Base-by-base conservation (phyloP, 2,329 filamentous ascomycete genomes). In the Colletotrichum coccodes region DNA sequence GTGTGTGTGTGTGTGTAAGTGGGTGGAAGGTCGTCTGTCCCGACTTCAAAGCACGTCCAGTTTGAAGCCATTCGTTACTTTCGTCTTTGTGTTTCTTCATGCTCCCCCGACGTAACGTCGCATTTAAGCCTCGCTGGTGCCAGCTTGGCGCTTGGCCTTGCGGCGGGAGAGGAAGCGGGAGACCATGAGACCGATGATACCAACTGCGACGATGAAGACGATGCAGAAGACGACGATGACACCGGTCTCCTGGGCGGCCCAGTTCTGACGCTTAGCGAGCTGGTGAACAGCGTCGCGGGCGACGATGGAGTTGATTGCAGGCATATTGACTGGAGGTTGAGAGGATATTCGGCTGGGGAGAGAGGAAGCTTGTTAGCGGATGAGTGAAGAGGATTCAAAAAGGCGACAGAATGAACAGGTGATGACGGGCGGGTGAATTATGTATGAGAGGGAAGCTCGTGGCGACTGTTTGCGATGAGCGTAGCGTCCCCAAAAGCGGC, bases 141-240 rank as follows among this genome's bases (percentile, higher is more conserved):
- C 80, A n/a, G 76, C 74, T 23, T 75, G 60, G 26, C 36, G 50
- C 40, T 66, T 60, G 46, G 67, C 78, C 75, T 75, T 79, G 75
- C 78, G 78, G 64, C 73, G 75, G 57, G 73, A 58, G 59, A 78
- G 61, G 68, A 59, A 71, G 76, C 78, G 81, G 75, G 74, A 71
- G 68, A 81, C 40, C 65, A 72, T 76, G 49, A 82, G 71, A 42
- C 60, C 65, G 50, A 77, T 57, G 21, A 83, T 57, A 60, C 71
- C 76, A 63, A 77, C 60, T 57, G 71, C 79, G 58, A 84, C 81
- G 79, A 82, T 60, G 67, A 78, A 79, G 71, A 83, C 77, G 61
- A 84, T 83, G 75, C 76, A 79, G 73, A 84, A 82, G 72, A 84
- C 82, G 60, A 82, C 77, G 69, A 83, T 76, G 72, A 82, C 79